These are phyloP conservation scores for Tetrapisispora namnaoensis DNA, from an alignment of 805 yeast genomes.

Conservation along the genomic window DNA sequence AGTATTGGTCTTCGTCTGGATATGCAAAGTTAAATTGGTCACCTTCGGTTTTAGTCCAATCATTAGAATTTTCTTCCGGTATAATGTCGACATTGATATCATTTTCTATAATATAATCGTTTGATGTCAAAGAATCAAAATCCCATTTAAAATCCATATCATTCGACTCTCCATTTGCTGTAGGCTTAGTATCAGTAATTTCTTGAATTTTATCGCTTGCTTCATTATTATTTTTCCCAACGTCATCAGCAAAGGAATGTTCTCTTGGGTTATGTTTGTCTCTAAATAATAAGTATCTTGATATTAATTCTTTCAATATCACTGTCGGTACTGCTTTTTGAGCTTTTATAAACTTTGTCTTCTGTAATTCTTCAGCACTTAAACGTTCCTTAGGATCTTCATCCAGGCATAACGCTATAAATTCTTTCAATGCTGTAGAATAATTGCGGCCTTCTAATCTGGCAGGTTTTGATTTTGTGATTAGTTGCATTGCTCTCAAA, in stretches of 20 bases:
- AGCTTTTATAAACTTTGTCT: conserved; percentile 58
- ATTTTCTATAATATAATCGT: conserved; percentile 64
- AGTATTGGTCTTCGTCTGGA: conserved; percentile 26
- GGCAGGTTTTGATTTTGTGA: conserved; percentile 90
- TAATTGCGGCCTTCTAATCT: conserved; percentile 85
- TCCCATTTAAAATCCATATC: conserved; percentile 76
- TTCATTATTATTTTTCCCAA: conserved; percentile 22
- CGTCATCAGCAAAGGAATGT: conserved; percentile 35
- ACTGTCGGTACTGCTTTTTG: conserved; percentile 53
- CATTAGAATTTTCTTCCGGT: conserved; percentile 19
- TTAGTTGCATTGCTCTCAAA: conserved; percentile 85
- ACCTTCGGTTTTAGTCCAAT: conserved; percentile 18
- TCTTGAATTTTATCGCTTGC: conserved; percentile 4
- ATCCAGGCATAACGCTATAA: conserved; percentile 84
- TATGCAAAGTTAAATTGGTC: conserved; percentile 25
- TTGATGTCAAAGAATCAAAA: conserved; percentile 69
- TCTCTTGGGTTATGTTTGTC: conserved; percentile 47
- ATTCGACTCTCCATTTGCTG: conserved; percentile 27
- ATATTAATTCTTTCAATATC: conserved; percentile 61
- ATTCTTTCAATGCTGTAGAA: conserved; percentile 67
- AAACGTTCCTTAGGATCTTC: conserved; percentile 88
- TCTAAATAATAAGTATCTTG: conserved; percentile 66
- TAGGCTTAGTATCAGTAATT: conserved; percentile 8
- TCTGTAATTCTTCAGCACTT: conserved; percentile 65
- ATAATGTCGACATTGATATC: conserved; percentile 42